phyloP scores from a whole-genome alignment of 108 stramenopile genomes.

The Pseudonitzschia multiseries region DNA sequence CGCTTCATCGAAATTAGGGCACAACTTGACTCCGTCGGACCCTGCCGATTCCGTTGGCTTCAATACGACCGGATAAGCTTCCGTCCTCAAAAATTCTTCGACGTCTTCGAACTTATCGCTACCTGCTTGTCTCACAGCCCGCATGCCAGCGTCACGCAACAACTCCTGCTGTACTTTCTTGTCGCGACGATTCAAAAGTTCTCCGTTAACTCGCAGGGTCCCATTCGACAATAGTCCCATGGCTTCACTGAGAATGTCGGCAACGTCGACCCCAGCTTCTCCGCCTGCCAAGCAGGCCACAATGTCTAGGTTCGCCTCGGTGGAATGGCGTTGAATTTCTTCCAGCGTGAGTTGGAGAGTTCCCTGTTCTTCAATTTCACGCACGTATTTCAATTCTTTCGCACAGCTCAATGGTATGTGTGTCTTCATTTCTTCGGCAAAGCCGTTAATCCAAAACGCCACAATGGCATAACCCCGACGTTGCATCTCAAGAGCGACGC shows the following conservation, averaged over 20 bases:
- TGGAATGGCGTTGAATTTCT: constrained; percentile 8
- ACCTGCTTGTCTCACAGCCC: constrained; percentile 84
- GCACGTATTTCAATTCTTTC: constrained; percentile 44
- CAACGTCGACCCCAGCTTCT: constrained; percentile 83
- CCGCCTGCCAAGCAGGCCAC: constrained; percentile 73
- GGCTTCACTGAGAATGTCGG: constrained; percentile 63
- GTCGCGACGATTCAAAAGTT: constrained; percentile 74
- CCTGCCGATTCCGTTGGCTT: constrained; percentile 95
- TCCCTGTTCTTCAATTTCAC: constrained; percentile 47
- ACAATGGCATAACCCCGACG: constrained; percentile 69
- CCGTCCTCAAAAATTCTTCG: constrained; percentile 67
- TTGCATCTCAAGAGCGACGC: constrained; percentile 74
- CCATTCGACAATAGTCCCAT: constrained; percentile 72
- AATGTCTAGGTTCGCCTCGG: constrained; percentile 38
- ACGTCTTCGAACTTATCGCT: constrained; percentile 70
- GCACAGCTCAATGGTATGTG: constrained; percentile 60
- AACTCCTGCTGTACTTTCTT: constrained; percentile 87
- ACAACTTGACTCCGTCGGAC: constrained; percentile 62
- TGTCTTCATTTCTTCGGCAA: constrained; percentile 68
- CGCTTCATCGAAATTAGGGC: constrained; percentile 49
- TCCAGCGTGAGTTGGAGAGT: constrained; percentile 42
- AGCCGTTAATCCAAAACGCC: constrained; percentile 64
- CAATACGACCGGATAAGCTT: constrained; percentile 78
- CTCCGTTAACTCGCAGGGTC: constrained; percentile 22
- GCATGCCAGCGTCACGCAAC: constrained; percentile 62